phyloP scores from a whole-genome alignment of 108 stramenopile genomes.

The Skeletonema tropicum region DNA sequence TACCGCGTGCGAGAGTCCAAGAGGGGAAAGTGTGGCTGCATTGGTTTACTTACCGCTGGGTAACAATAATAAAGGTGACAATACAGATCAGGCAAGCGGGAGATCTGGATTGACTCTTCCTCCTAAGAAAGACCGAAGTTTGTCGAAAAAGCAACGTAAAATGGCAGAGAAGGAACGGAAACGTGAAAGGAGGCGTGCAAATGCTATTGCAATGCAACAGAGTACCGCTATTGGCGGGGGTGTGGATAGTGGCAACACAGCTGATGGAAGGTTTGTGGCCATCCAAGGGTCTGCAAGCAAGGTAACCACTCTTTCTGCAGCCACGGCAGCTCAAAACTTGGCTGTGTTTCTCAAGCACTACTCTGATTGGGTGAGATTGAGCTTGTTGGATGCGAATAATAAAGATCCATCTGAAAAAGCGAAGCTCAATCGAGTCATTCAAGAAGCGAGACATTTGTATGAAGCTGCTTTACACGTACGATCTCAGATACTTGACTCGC shows the following conservation, averaged over 20 bases:
- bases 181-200: conserved; percentile 36
- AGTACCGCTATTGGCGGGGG: conserved; percentile 2
- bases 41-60: conserved; percentile 22
- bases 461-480: conserved; percentile 68
- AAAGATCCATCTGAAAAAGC: conserved; percentile 7
- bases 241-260: conserved; percentile 6
- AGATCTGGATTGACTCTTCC: conserved; percentile 7
- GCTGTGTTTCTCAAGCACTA: conserved; percentile 86
- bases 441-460: conserved; percentile 78
- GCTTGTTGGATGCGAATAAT: conserved; percentile 24
- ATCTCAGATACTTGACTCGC: conserved; percentile 38
- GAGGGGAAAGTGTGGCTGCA: conserved; percentile 56
- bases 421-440: conserved; percentile 35
- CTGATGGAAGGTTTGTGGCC: conserved; percentile 4
- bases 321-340: conserved; percentile 87
- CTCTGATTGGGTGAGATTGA: conserved; percentile 47
- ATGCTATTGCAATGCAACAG: not conserved
- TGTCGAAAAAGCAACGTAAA: conserved; percentile 46
- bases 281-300: conserved; percentile 39
- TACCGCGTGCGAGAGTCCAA: conserved; percentile 72
- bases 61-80: not conserved
- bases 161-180: conserved; percentile 37
- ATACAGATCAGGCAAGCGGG: not conserved
- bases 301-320: conserved; percentile 73
- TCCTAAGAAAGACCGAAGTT: conserved; percentile 26